Base-by-base conservation (phyloP, 1,139 yeast genomes). In the Zygoascus sp. region DNA sequence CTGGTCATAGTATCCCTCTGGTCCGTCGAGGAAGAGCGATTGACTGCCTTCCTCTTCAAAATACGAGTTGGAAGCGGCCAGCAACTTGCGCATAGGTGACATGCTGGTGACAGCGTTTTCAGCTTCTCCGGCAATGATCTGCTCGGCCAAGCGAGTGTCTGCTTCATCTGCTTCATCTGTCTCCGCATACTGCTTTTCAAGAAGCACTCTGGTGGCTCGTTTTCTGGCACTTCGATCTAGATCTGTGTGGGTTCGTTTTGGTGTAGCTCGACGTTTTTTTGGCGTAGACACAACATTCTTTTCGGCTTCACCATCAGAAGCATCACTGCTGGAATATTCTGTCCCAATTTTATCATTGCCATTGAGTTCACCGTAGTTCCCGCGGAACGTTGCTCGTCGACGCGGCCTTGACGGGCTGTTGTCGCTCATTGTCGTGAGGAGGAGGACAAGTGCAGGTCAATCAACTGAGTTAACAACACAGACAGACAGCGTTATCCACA, bases 1-100 rank as follows among this genome's bases (percentile, higher is more conserved):
- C 62, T 90, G 97, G 56, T 89, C 97, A 61, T 90, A 88, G 61
- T 78, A 90, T 0, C 96, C 97, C 62, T 88, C 96, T 34, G 82
- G 78, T 0, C 96, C 96, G 59, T 88, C 96, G 37, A 83, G 68
- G 59, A 86, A 88, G 42, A 85, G 74, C 0, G 87, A 79, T 40
- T 58, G 51, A 19, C 53, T 48, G 10, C 57, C 58, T 27, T 52
- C 49, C 74, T 80, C 50, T 75, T 53, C 53, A 22, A 52, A 53
- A 20, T 49, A 53, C 39, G 50, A 46, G 3, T 45, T 57, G 58
- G 58, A 19, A 53, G 52, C 5, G 2, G 32, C 35, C 10, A 44
- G 34, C 23, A 19, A 32, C 38, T 39, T 28, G 22, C 42, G 36
- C 35, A 40, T 25, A 28, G 36, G 38, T 15, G 37, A 37, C 32